Base-by-base conservation (phyloP, 768 basidiomycete genomes). In the Mycena vulgaris region DNA sequence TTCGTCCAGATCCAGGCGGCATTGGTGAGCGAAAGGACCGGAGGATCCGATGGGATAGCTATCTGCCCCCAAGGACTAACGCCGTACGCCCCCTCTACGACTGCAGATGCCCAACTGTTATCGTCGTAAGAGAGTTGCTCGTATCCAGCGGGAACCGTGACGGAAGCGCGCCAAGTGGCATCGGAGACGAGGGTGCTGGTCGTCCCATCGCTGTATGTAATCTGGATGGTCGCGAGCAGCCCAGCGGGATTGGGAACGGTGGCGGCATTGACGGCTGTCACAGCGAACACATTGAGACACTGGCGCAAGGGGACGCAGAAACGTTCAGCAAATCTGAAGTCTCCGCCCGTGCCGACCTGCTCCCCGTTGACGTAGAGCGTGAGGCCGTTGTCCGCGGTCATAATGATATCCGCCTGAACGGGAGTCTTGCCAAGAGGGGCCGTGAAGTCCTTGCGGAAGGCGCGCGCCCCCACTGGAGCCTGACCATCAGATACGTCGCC, bases 1-100 rank as follows among this genome's bases (percentile, higher is more conserved):
- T 75, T 77, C 31, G 80, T 79, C 80, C 80, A 82, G 25, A 82
- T 80, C 80, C 80, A 81, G 14, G 61, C 49, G 8, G 80, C 74
- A 31, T 72, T 53, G 3, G 72, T 68, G 51, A 80, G 73, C 7
- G 76, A 72, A n/a, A 78, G 75, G 10, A 60, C 72, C 23, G 74
- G 75, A 60, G 74, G 53, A 59, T 69, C 70, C 53, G 63, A 71
- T 31, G 73, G 71, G 30, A 72, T 51, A 19, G 42, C n/a, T 25
- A 77, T 68, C n/a, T 58, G 66, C 0, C 69, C 71, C 74, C 69
- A 75, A 4, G 71, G 68, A 21, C 67, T 16, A 27, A 70, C 57
- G 14, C 68, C 71, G 35, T 73, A 68, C 6, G 61, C 70, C 9
- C 75, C 79, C 66, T 78, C 61, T 11, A 73, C 73, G 56, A 77